phyloP scores from a whole-genome alignment of 768 basidiomycete species.

The Arthromyces matolae region DNA sequence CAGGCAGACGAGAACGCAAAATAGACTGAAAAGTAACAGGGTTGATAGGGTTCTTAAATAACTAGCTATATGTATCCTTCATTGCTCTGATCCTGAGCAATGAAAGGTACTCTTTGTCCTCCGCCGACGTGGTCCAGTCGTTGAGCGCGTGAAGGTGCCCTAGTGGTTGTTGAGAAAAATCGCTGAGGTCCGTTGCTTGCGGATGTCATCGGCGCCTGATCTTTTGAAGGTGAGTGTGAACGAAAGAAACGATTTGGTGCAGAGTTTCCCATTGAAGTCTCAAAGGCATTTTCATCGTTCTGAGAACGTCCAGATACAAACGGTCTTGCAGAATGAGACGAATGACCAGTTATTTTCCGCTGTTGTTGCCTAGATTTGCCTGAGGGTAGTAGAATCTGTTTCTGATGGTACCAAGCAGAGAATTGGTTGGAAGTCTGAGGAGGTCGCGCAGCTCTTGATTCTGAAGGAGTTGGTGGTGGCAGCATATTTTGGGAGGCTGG shows the following conservation, averaged over 20 bases:
- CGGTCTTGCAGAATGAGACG: slow-evolving; percentile 39
- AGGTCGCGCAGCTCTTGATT: slow-evolving; percentile 22
- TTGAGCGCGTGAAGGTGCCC: slow-evolving; percentile 25
- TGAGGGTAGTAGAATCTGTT: slow-evolving; percentile 10
- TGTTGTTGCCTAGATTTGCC: slow-evolving; percentile 20
- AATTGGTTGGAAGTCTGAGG: slow-evolving; percentile 6
- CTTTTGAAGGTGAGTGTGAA: slow-evolving; percentile 7
- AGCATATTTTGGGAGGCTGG: slow-evolving; percentile 16
- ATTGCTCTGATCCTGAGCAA: slow-evolving; percentile 24
- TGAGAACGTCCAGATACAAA: slow-evolving; percentile 15
- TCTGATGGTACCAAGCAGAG: slow-evolving; percentile 7
- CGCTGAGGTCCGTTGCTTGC: slow-evolving; percentile 21
- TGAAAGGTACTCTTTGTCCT: slow-evolving; percentile 54
- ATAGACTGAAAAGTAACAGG: neutral
- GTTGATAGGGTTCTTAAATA: too few species aligned
- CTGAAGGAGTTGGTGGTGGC: slow-evolving; percentile 21
- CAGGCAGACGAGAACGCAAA: neutral
- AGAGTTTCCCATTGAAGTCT: slow-evolving; percentile 9
- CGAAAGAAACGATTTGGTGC: slow-evolving; percentile 10
- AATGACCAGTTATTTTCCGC: slow-evolving; percentile 49
- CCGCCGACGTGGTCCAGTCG: slow-evolving; percentile 20
- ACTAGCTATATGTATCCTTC: slow-evolving; percentile 12
- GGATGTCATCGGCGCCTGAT: slow-evolving; percentile 13
- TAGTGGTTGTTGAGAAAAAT: slow-evolving; percentile 19
- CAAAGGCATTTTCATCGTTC: slow-evolving; percentile 1